phyloP scores from a whole-genome alignment of 768 basidiomycete genomes.

The Russula lepida region DNA sequence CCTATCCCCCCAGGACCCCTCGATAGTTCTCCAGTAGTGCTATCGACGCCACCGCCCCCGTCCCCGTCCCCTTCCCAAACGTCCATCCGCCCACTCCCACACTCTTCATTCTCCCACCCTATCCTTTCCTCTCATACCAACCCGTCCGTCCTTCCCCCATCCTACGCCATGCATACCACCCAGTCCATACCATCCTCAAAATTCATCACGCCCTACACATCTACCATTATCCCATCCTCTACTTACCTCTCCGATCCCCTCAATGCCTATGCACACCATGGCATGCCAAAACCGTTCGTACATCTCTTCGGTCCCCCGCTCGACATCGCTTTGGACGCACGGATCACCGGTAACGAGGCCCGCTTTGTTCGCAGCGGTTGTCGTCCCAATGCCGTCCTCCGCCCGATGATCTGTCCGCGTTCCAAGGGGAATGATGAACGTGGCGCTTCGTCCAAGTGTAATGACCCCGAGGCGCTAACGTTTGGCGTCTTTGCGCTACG shows the following conservation, averaged over 20 bases:
- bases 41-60: constrained; percentile 24
- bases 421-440: constrained; percentile 22
- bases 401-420: constrained; percentile 35
- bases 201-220: constrained; percentile 56
- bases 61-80: constrained; percentile 25
- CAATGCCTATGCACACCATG: constrained; percentile 78
- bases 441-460: constrained; percentile 9
- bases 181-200: constrained; percentile 43
- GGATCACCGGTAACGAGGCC: constrained; percentile 56
- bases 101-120: constrained; percentile 29
- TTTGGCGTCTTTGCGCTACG: constrained; percentile 78
- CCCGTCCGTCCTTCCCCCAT: constrained; percentile 43
- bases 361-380: constrained; percentile 59
- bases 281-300: constrained; percentile 78
- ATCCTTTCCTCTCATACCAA: constrained; percentile 32
- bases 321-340: constrained; percentile 69
- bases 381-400: constrained; percentile 39
- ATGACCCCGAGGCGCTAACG: constrained; percentile 36
- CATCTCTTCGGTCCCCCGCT: constrained; percentile 71
- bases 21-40: constrained; percentile 30
- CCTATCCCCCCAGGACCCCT: constrained; percentile 26
- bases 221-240: constrained; percentile 56
- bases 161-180: constrained; percentile 60
- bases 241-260: constrained; percentile 70
- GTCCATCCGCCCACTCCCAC: constrained; percentile 28